These are phyloP conservation scores for Aspergillus floridensis DNA, from an alignment of 2,329 filamentous ascomycete species.

Conservation along the genomic window DNA sequence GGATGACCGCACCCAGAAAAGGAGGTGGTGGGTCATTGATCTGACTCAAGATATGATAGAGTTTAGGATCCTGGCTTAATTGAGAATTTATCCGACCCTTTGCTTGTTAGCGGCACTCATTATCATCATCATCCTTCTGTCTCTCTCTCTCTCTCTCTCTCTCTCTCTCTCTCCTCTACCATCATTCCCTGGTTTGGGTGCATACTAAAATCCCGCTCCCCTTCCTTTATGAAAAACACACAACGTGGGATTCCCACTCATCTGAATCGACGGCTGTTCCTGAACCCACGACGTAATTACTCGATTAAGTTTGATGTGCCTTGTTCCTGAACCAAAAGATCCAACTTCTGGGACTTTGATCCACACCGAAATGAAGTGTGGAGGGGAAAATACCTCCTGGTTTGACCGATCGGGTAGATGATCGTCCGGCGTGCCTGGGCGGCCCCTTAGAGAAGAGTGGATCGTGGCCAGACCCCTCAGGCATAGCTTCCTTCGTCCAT, in stretches of 20 bases:
- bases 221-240: background rate
- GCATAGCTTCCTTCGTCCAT: background rate
- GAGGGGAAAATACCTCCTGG: background rate
- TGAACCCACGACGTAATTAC: background rate
- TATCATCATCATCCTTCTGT: background rate
- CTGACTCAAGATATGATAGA: background rate
- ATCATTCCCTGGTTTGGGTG: background rate
- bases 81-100: background rate
- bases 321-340: conserved; percentile 1
- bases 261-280: background rate
- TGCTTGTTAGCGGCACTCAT: background rate
- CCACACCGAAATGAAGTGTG: background rate
- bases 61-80: background rate
- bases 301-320: background rate
- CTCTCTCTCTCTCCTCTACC: background rate
- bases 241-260: background rate
- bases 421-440: background rate
- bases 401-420: background rate
- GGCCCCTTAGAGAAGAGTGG: background rate
- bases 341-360: background rate
- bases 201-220: background rate
- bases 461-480: background rate
- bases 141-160: background rate
- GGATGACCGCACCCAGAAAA: background rate
- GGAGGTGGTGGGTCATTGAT: background rate